These are phyloP conservation scores for Edaphochlamys debaryana DNA, from an alignment of 139 green algal genomes.

Conservation along the genomic window DNA sequence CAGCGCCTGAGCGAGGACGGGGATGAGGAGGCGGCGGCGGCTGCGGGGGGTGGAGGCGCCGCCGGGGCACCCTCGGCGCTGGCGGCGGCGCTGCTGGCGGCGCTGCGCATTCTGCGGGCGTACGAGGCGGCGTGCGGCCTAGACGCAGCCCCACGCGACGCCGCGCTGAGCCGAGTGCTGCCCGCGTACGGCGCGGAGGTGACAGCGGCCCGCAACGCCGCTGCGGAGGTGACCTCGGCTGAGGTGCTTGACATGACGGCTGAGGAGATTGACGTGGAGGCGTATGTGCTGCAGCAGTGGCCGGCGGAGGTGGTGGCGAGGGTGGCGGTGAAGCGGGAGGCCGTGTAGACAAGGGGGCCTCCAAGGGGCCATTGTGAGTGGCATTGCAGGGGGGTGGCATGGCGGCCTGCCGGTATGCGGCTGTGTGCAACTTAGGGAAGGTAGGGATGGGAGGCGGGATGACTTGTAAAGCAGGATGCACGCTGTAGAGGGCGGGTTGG, in stretches of 20 bases:
- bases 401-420: too few relatives aligned
- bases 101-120: not conserved
- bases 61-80: too few relatives aligned
- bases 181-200: not conserved
- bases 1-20: not conserved
- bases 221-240: not conserved
- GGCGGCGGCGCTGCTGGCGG: not conserved
- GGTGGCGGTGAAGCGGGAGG: not conserved
- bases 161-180: not conserved
- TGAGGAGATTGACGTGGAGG: not conserved
- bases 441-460: too few relatives aligned
- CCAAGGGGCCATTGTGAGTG: too few relatives aligned
- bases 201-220: too few relatives aligned
- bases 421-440: too few relatives aligned
- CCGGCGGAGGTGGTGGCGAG: too few relatives aligned
- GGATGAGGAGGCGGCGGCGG: not conserved
- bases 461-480: too few relatives aligned
- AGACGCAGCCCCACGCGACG: not conserved
- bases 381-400: too few relatives aligned
- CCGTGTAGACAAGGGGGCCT: too few relatives aligned
- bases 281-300: not conserved
- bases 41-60: too few relatives aligned
- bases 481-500: too few relatives aligned
- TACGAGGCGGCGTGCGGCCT: not conserved
- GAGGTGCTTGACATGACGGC: not conserved